Base-by-base conservation (phyloP, 192 early-diverging fungal genomes). In the Geranomyces variabilis region DNA sequence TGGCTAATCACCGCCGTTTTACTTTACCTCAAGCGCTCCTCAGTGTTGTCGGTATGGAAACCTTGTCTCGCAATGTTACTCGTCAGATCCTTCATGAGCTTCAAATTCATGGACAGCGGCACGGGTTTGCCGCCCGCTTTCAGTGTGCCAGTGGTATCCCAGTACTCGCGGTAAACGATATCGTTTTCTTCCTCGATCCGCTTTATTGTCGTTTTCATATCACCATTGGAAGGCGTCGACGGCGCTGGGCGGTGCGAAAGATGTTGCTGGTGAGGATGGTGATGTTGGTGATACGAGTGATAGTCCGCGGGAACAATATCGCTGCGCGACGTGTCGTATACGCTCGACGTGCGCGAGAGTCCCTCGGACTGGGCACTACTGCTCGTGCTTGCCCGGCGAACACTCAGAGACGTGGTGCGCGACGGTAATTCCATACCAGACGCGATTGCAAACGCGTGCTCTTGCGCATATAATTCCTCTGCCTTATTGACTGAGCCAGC, bases 1-100 rank as follows among this genome's bases (percentile, higher is more conserved):
- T n/a, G n/a, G n/a, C n/a, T n/a, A n/a, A n/a, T n/a, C n/a, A n/a
- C n/a, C n/a, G n/a, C n/a, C n/a, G n/a, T n/a, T n/a, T n/a, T n/a
- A 0, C 30, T 19, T 29, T 56, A 59, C 69, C 69, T 59, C 22
- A 70, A 46, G 6, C 30, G 55, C 31, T 56, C 51, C 43, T 70
- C 69, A 1, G 21, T 22, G 9, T 58, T 43, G 24, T 70, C 57
- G 5, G n/a, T 29, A 43, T 70, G 24, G 43, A 34, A 70, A 45
- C 41, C 47, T 43, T 70, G 47, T 60, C 60, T 57, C n/a, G 69
- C 69, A 34, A 70, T 70, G 55, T 70, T 70, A 21, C 47, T 56
- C 41, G 69, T 70, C 8, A 70, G 43, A 0, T 19, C 30, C 26
- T 70, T 70, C 69, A 70, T 70, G 13, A 70, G 43, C 31, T 70